These are phyloP conservation scores for Paradendryphiella salina DNA, from an alignment of 2,329 filamentous ascomycete species.

Conservation along the genomic window DNA sequence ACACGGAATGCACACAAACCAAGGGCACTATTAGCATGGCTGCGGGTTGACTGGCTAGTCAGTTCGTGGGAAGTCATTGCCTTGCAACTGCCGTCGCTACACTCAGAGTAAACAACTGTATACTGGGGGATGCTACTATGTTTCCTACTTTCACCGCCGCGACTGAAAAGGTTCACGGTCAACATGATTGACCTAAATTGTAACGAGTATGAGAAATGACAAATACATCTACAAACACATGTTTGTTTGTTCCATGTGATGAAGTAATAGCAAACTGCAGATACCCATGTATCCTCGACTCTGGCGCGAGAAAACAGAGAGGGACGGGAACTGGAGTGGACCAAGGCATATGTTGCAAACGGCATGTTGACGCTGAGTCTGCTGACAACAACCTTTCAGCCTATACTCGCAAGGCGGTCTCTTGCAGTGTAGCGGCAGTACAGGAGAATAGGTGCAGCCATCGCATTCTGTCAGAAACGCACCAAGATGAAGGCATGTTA, in stretches of 20 bases:
- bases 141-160: constrained; percentile 13
- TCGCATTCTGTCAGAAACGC: no score
- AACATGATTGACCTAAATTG: constrained; percentile 19
- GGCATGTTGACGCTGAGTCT: no score
- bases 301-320: no score
- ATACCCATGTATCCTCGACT: background rate
- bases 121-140: constrained; percentile 16
- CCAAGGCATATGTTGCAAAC: no score
- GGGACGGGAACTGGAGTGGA: no score
- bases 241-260: background rate
- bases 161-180: constrained; percentile 21
- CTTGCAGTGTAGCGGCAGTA: no score
- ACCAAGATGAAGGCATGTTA: no score
- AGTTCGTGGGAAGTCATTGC: constrained; percentile 28
- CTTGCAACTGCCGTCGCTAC: constrained; percentile 15
- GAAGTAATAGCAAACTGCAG: background rate
- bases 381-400: no score
- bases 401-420: no score
- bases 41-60: constrained; percentile 29
- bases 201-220: constrained; percentile 24
- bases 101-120: constrained; percentile 28
- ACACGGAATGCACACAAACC: background rate
- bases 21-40: constrained; percentile 13
- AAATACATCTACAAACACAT: constrained; percentile 8
- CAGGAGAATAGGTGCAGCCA: no score